These are phyloP conservation scores for Sugiyamaella paludigena DNA, from an alignment of 1,139 yeast genomes.

Conservation along the genomic window DNA sequence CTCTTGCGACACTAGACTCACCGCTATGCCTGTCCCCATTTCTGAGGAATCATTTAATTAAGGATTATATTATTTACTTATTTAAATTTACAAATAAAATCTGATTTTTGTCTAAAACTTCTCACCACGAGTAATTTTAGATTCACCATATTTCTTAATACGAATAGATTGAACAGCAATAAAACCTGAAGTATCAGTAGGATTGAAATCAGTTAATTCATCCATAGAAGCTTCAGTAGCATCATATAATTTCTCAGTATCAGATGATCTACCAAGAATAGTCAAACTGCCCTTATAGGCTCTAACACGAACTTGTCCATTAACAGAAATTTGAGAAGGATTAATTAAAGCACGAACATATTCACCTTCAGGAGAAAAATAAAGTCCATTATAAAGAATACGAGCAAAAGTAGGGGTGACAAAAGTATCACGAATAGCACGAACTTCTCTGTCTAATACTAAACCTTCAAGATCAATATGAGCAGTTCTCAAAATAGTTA, in stretches of 20 bases:
- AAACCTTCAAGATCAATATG: constrained; percentile 97
- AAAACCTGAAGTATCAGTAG: constrained; percentile 95
- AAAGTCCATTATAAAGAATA: constrained; percentile 92
- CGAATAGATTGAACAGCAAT: constrained; percentile 97
- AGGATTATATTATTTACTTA: not conserved
- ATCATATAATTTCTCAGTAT: constrained; percentile 93
- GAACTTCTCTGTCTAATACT: constrained; percentile 94
- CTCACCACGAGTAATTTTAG: constrained; percentile 76
- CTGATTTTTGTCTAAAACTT: constrained; percentile 43
- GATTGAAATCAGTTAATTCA: constrained; percentile 96
- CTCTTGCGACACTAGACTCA: too few species aligned
- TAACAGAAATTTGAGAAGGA: constrained; percentile 92
- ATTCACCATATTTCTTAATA: constrained; percentile 95
- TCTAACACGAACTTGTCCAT: constrained; percentile 92
- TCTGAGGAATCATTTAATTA: too few species aligned
- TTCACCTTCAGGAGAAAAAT: constrained; percentile 98
- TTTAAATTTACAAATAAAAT: not conserved
- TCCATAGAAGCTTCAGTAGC: constrained; percentile 99
- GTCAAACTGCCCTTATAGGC: constrained; percentile 86
- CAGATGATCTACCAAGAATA: constrained; percentile 90
- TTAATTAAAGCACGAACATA: constrained; percentile 88
- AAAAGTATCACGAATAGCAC: constrained; percentile 93
- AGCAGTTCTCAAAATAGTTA: constrained; percentile 87
- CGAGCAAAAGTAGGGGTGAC: constrained; percentile 91
- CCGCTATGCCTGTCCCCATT: too few species aligned